Base-by-base conservation (phyloP, 345 rosid species). In the Conringia planisiliqua region DNA sequence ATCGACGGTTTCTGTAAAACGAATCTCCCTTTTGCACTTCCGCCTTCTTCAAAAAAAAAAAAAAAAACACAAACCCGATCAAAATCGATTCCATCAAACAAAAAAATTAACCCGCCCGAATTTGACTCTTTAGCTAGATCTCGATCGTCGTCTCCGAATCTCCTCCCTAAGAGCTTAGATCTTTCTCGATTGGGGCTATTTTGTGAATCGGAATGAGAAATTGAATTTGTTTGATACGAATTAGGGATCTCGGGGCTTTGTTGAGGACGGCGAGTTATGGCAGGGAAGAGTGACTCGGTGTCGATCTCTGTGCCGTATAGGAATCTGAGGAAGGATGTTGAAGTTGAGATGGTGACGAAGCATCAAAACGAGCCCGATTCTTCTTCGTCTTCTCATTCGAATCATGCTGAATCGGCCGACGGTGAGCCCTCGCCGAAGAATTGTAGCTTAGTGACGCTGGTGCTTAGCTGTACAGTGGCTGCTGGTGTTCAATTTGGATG, bases 401-500 rank as follows among this genome's bases (percentile, higher is more conserved):
- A 71, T 71, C 69, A 44, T 58, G 47, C 71, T 6, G 82, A 80
- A 16, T 74, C 75, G 9, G 58, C 61, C 55, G 79, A 39, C 35
- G 65, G 8, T 24, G 77, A 70, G 22, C 3, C 61, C n/a, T 68
- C 24, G 16, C 73, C 88, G 43, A 82, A 60, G 77, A 74, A 85
- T 62, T 80, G 80, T 74, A 88, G 86, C 75, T 75, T 92, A 73
- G 52, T 79, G 22, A 81, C 84, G 57, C 82, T 92, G 59, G 77
- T 92, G 27, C 96, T 90, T 57, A 88, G 96, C 68, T 95, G 98
- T 60, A 90, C 96, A 58, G 87, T 95, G 18, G 97, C 98, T 43
- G 96, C 96, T 33, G 98, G 99, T 16, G 99, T 90, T 57, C 99
- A 92, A 51, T 95, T 88, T 73, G 98, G 98, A n/a, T 95, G 99